These are phyloP conservation scores for Tetrahymena malaccensis DNA, from an alignment of 73 alveolate genomes.

Conservation along the genomic window DNA sequence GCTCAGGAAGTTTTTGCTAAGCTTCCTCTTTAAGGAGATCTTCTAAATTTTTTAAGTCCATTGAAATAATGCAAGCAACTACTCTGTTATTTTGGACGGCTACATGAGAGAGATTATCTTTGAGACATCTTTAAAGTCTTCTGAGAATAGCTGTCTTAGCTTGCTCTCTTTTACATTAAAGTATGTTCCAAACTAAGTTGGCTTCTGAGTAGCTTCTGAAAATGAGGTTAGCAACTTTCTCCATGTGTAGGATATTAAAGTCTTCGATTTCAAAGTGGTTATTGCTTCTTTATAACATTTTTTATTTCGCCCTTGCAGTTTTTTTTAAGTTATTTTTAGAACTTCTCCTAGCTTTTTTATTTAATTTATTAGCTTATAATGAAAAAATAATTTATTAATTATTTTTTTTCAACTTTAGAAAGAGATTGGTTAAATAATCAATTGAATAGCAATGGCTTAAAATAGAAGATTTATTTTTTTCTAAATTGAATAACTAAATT, in stretches of 20 bases:
- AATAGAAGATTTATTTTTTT: neutral
- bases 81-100: neutral
- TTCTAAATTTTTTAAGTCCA: neutral
- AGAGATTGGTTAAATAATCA: no score
- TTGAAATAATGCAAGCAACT: neutral
- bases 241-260: neutral
- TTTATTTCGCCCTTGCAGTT: neutral
- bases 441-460: neutral
- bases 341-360: neutral
- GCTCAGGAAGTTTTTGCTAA: neutral
- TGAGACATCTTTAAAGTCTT: neutral
- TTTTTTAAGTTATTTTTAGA: neutral
- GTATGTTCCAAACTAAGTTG: neutral
- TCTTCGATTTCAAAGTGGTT: neutral
- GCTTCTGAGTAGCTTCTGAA: neutral
- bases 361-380: no score
- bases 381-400: neutral
- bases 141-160: neutral
- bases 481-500: neutral
- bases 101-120: neutral
- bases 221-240: neutral
- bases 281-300: neutral
- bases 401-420: no score
- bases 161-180: neutral
- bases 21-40: neutral